Base-by-base conservation (phyloP, 768 basidiomycete genomes). In the Austroboletus eburneus region DNA sequence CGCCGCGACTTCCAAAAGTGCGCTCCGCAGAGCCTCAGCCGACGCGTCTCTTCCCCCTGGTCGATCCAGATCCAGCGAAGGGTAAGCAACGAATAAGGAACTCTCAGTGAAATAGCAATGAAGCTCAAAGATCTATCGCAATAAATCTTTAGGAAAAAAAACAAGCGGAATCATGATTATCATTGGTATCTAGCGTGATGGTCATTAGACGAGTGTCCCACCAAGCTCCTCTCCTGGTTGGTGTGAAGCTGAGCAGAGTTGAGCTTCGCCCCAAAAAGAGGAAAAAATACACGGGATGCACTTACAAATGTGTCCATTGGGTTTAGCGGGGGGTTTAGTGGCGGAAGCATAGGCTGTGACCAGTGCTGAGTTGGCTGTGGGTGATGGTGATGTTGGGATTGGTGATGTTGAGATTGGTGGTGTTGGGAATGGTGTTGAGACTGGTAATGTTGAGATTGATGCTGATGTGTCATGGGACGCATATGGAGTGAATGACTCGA, bases 291-390 rank as follows among this genome's bases (percentile, higher is more conserved):
- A n/a, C n/a, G n/a, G n/a, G 39, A 42, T 42, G 20, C 5, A 69
- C 83, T 70, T 65, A 89, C 87, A 63, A 79, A 87, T 46, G 83
- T 64, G 38, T 87, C 81, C 60, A 83, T 72, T 13, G 77, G 70
- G 54, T 82, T 77, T 42, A 75, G 54, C 17, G 76, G 70, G 22
- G 71, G 62, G n/a, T n/a, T n/a, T n/a, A n/a, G n/a, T n/a, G n/a
- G n/a, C n/a, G n/a, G n/a, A 45, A 73, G 57, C 50, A 75, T 60
- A 32, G 74, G 59, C n/a, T 75, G 69, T 41, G 70, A 69, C 83
- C 82, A 85, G 43, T 81, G 79, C 40, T 70, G 69, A 9, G 45
- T n/a, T 13, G 30, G 30, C 30, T 32, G 30, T 32, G 30, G 42
- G 12, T 36, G 43, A 5, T 68, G 54, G 39, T 73, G 72, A 44